These are phyloP conservation scores for Fusarium sp. DNA, from an alignment of 2,329 filamentous ascomycete species.

Conservation along the genomic window DNA sequence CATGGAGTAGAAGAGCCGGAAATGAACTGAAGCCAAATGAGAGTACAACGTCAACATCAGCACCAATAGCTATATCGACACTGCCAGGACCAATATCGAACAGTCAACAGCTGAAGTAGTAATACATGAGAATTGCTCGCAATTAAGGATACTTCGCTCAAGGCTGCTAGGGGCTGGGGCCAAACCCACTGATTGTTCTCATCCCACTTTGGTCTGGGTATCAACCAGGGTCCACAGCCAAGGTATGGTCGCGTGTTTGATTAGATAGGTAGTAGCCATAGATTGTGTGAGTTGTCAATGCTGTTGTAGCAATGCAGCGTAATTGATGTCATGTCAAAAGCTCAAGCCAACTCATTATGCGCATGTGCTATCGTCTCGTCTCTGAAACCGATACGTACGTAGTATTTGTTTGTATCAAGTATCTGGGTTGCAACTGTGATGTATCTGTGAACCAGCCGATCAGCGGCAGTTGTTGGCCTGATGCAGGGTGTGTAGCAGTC, in stretches of 20 bases:
- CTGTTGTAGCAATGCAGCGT: slow-evolving; percentile 9
- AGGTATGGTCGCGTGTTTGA: slow-evolving; percentile 30
- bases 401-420: slow-evolving; percentile 23
- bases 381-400: slow-evolving; percentile 25
- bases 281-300: slow-evolving; percentile 17
- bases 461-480: slow-evolving; percentile 20
- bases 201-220: slow-evolving; percentile 46
- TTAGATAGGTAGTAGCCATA: slow-evolving; percentile 8
- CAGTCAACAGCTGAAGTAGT: neutral
- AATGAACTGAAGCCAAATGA: slow-evolving; percentile 8
- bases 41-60: slow-evolving; percentile 2
- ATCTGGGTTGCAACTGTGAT: slow-evolving; percentile 21
- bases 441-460: slow-evolving; percentile 20
- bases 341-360: neutral
- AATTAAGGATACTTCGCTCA: slow-evolving; percentile 28
- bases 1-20: slow-evolving; percentile 4
- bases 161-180: slow-evolving; percentile 13
- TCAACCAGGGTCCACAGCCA: slow-evolving; percentile 31
- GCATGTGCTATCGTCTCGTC: slow-evolving; percentile 4
- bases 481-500: slow-evolving; percentile 10
- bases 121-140: slow-evolving; percentile 25
- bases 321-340: slow-evolving; percentile 1
- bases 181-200: slow-evolving; percentile 33
- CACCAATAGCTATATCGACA: slow-evolving; percentile 17
- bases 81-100: slow-evolving; percentile 11